Conservation (phyloP, 2,329 filamentous ascomycete genomes). For the Claviceps purpurea region DNA sequence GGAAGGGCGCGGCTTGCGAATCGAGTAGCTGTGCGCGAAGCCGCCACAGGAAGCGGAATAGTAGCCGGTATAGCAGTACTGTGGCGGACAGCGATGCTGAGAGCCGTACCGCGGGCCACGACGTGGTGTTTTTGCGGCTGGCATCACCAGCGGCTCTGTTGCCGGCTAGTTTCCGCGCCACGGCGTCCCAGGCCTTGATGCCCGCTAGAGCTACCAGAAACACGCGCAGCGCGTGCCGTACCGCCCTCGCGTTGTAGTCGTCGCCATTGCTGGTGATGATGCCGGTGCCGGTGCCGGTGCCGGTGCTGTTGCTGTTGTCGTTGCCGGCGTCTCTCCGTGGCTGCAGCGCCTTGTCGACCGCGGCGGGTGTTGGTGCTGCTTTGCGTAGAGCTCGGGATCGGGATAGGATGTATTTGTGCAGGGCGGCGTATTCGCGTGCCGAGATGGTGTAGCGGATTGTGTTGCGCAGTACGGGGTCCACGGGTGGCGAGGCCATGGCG, state of each 20-base stretch:
- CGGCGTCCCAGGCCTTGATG: slow-evolving; percentile 47
- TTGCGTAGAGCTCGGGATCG: slow-evolving; percentile 47
- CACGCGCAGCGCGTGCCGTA: slow-evolving; percentile 57
- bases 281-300: slow-evolving; percentile 13
- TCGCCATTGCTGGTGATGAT: slow-evolving; percentile 26
- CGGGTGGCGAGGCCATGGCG: slow-evolving; percentile 6
- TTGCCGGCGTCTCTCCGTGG: slow-evolving; percentile 10
- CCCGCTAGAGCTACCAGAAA: slow-evolving; percentile 51
- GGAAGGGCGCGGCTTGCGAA: slow-evolving; percentile 68
- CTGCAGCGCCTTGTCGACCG: slow-evolving; percentile 31
- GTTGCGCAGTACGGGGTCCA: slow-evolving; percentile 68
- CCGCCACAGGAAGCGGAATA: slow-evolving; percentile 79
- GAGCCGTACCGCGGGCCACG: slow-evolving; percentile 57
- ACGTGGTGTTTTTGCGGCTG: too few relatives aligned
- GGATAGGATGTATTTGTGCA: slow-evolving; percentile 74
- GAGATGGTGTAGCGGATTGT: slow-evolving; percentile 77
- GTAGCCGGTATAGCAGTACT: slow-evolving; percentile 73
- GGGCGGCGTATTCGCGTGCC: slow-evolving; percentile 69
- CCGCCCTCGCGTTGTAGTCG: slow-evolving; percentile 56
- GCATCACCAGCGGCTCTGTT: slow-evolving; percentile 19
- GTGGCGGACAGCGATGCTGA: slow-evolving; percentile 76
- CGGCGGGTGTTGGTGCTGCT: slow-evolving; percentile 40
- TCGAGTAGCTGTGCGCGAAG: slow-evolving; percentile 67
- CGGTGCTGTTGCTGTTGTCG: slow-evolving; percentile 15
- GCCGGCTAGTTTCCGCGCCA: slow-evolving; percentile 34